These are phyloP conservation scores for Cercospora sp. DNA, from an alignment of 2,329 filamentous ascomycete genomes.

Conservation along the genomic window DNA sequence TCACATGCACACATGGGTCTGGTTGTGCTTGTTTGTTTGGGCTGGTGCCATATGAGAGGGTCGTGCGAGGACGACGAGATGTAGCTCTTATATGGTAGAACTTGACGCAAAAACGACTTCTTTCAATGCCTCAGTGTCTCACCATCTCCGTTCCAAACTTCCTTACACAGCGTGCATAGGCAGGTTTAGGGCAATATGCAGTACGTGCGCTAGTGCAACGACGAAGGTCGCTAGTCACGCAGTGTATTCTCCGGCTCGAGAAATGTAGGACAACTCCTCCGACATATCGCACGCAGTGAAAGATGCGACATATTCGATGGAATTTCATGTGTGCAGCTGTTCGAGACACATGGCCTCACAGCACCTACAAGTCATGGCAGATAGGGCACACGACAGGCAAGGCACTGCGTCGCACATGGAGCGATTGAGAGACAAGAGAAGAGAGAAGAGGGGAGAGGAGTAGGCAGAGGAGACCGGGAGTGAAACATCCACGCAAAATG, in stretches of 20 bases:
- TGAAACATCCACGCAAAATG: slow-evolving; percentile 11
- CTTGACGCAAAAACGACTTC: background rate
- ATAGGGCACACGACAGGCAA: background rate
- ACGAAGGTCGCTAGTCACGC: too few relatives aligned
- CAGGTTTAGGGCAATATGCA: too few relatives aligned
- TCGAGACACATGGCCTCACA: background rate
- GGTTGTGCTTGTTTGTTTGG: background rate
- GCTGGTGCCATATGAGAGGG: background rate
- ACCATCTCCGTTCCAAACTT: too few relatives aligned
- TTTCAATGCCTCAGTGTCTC: too few relatives aligned
- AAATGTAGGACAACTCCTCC: background rate
- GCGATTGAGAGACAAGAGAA: background rate
- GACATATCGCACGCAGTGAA: background rate
- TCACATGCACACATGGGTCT: background rate
- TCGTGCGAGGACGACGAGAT: background rate
- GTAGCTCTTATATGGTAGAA: background rate
- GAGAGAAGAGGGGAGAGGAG: background rate
- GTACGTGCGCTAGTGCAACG: too few relatives aligned
- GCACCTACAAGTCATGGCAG: background rate
- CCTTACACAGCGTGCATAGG: too few relatives aligned
- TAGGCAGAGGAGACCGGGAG: slow-evolving; percentile 4
- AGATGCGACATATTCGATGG: slow-evolving; percentile 10
- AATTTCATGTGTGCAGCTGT: background rate
- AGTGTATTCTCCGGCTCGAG: too few relatives aligned
- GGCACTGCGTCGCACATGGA: background rate